A percentile compares a stretch with the other conserved stretches of the same genome.
These are phyloP conservation scores for Oehlia diaphana DNA, from an alignment of 192 early-diverging fungal species.

Conservation along the genomic window DNA sequence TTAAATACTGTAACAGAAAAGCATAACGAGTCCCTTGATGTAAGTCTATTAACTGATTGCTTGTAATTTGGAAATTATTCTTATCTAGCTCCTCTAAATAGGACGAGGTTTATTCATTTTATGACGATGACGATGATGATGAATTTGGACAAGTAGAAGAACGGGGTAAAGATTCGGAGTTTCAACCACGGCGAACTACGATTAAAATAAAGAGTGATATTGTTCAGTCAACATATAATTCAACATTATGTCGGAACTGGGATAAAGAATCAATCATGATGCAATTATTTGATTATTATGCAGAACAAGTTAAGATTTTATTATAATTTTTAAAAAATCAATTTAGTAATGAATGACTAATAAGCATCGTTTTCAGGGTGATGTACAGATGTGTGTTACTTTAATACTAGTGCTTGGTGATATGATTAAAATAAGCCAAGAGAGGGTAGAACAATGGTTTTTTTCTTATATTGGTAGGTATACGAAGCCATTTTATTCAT, in stretches of 20 bases:
- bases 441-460: slow-evolving; percentile 66
- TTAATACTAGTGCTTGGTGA: slow-evolving; percentile 60
- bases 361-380: slow-evolving; percentile 41
- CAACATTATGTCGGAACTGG: slow-evolving; percentile 39
- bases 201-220: slow-evolving; percentile 34
- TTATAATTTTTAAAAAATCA: background rate
- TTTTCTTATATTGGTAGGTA: slow-evolving; percentile 64
- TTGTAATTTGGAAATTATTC: too few species aligned
- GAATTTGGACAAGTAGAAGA: too few species aligned
- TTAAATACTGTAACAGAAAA: too few species aligned
- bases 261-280: slow-evolving; percentile 49
- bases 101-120: too few species aligned
- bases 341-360: background rate
- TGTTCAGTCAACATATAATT: slow-evolving; percentile 40
- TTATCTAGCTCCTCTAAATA: too few species aligned
- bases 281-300: slow-evolving; percentile 69
- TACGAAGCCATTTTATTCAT: background rate
- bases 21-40: too few species aligned
- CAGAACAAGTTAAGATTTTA: slow-evolving; percentile 57
- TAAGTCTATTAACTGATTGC: too few species aligned
- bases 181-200: background rate
- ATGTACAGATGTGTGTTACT: slow-evolving; percentile 81
- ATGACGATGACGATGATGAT: too few species aligned
- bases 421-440: slow-evolving; percentile 40
- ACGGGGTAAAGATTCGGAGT: too few species aligned